Evolutionary conservation across 2,329 filamentous ascomycete species (phyloP), one percentile per base, ranked within the genome.

Genomic region (Lasiodiplodia theobromae): DNA sequence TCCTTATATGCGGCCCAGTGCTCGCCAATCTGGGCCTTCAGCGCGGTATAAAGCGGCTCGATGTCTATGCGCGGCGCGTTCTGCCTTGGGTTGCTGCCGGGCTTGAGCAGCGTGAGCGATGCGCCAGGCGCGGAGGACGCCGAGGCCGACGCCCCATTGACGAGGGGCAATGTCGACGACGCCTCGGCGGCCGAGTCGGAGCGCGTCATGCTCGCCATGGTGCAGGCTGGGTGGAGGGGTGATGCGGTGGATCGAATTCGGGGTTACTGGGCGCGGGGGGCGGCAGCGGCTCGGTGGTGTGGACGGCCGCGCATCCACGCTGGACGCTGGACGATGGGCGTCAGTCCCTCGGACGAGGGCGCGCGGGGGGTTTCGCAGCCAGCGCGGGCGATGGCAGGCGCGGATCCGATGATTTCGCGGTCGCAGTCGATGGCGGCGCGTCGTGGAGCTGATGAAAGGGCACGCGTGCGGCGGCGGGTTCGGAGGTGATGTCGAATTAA

Each of bases 11-110:
- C 82, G 18, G 81, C 79, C 87, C 87, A 90, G 16, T 73, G 69
- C 69, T 89, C 86, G 69, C 85, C 86, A 69, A 90, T 84, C 23
- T 84, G 84, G 63, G 82, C 80, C 74, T 90, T 90, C 66, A 91
- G 81, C 70, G 87, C 85, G 11, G 86, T 84, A 74, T 90, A 90
- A 63, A 89, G 81, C 31, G 87, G 86, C 75, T 90, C 88, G 64
- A 89, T 79, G 72, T 90, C 88, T 68, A 90, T 83, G 70, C 88
- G 87, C 28, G 87, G 84, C n/a, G 83, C 83, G 64, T 83, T 82
- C 34, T 82, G 79, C 56, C 83, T 81, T 69, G 86, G 86, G 58
- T 83, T 81, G 69, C 86, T 86, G 71, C 84, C 47, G 73, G 60
- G 60, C 47, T 64, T 64, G 28, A 64, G 60, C 44, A 47, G 40